phyloP scores from a whole-genome alignment of 2,329 filamentous ascomycete species.

The Zasmidium angulare region DNA sequence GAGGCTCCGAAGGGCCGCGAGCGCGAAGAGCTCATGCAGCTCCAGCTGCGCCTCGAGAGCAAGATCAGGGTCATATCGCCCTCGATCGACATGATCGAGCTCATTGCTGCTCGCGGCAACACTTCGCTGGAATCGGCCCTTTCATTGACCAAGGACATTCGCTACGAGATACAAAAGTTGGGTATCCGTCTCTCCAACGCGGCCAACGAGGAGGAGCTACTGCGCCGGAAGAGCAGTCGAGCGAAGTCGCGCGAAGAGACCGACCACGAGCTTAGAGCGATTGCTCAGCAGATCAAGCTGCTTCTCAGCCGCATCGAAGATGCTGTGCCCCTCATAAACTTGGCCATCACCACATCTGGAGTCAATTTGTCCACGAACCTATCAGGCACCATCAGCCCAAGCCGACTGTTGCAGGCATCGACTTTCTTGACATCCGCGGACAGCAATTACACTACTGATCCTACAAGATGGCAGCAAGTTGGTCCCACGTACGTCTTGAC shows the following conservation, averaged over 20 bases:
- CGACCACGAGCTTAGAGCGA: slow-evolving; percentile 64
- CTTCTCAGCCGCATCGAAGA: slow-evolving; percentile 81
- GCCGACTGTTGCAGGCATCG: slow-evolving; percentile 85
- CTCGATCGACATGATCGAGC: slow-evolving; percentile 86
- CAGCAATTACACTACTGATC: slow-evolving; percentile 70
- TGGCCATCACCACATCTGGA: slow-evolving; percentile 92
- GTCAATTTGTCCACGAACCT: slow-evolving; percentile 79
- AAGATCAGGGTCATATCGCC: slow-evolving; percentile 94
- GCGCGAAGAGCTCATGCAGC: slow-evolving; percentile 66
- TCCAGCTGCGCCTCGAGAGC: slow-evolving; percentile 74
- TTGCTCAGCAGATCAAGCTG: slow-evolving; percentile 72
- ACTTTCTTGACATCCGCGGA: slow-evolving; percentile 87
- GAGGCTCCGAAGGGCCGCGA: slow-evolving; percentile 68
- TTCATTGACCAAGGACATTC: slow-evolving; percentile 75
- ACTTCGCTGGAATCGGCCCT: slow-evolving; percentile 83
- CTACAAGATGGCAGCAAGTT: slow-evolving; percentile 69
- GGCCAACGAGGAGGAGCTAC: slow-evolving; percentile 61
- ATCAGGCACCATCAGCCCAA: slow-evolving; percentile 82
- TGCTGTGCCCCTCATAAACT: slow-evolving; percentile 84
- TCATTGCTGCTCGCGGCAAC: slow-evolving; percentile 77
- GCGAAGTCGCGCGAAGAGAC: slow-evolving; percentile 56
- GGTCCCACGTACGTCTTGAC: slow-evolving; percentile 84
- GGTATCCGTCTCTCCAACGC: slow-evolving; percentile 72
- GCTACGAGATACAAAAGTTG: slow-evolving; percentile 78
- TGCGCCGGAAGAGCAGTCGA: slow-evolving; percentile 44